phyloP scores from a whole-genome alignment of 2,329 filamentous ascomycete species.

The Colletotrichum sp. region DNA sequence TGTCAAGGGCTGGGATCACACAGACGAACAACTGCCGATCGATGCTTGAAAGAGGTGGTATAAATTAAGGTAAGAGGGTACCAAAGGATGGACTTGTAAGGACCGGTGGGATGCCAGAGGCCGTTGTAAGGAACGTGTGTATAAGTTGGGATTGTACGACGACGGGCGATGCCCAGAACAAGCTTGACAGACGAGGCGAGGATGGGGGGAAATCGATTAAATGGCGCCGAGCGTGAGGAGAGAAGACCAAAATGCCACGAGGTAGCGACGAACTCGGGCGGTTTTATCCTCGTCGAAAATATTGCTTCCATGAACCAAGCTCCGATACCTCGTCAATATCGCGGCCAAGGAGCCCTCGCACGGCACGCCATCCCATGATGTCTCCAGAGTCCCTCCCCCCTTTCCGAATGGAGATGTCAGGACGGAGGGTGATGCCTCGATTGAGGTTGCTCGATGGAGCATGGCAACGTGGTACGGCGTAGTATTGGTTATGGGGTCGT shows the following conservation, averaged over 20 bases:
- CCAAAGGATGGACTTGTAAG: neutral
- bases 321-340: neutral
- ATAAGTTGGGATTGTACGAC: neutral
- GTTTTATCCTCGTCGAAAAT: neutral
- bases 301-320: neutral
- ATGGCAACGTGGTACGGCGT: neutral
- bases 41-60: neutral
- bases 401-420: neutral
- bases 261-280: neutral
- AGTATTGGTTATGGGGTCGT: neutral
- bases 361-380: neutral
- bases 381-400: neutral
- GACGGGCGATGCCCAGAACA: neutral
- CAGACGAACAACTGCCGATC: conserved; percentile 1
- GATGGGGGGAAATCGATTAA: neutral
- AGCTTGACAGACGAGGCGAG: neutral
- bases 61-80: neutral
- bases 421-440: neutral
- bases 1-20: neutral
- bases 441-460: neutral
- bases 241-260: neutral
- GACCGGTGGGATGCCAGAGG: neutral
- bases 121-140: neutral
- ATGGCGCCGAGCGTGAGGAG: neutral
- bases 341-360: neutral